A percentile compares a stretch with the other conserved stretches of the same genome.
phyloP scores from a whole-genome alignment of 441 rosid genomes.

The Rhodomyrtus psidioides region DNA sequence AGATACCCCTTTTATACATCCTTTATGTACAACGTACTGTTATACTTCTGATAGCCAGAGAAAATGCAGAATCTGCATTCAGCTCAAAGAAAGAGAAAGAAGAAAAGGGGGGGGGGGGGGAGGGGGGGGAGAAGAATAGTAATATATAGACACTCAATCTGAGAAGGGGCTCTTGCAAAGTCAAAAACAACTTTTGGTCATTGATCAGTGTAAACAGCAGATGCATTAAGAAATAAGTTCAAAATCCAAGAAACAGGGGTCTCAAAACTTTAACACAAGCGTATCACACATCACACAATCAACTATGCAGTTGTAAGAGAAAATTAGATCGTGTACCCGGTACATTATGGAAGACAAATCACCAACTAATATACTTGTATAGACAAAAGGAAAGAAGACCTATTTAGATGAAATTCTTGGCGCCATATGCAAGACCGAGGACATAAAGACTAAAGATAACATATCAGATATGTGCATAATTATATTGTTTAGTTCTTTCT shows the following conservation, averaged over 20 bases:
- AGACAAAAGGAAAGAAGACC: neutral
- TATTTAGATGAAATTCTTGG: neutral
- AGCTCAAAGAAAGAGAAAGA: neutral
- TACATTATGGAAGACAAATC: neutral
- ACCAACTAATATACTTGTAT: neutral
- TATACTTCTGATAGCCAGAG: neutral
- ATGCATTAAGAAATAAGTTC: neutral
- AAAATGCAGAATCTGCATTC: neutral
- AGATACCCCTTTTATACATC: neutral
- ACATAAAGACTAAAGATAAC: neutral
- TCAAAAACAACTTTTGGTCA: neutral
- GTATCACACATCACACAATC: neutral
- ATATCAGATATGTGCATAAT: neutral
- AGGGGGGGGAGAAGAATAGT: neutral
- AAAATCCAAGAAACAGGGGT: neutral
- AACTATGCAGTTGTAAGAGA: neutral
- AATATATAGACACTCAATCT: neutral
- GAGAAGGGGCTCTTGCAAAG: neutral
- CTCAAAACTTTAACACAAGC: neutral
- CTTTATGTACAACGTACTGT: neutral
- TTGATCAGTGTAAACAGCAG: neutral
- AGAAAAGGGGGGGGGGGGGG: too few species aligned
- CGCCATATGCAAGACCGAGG: neutral
- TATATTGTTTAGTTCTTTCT: neutral
- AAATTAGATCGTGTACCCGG: neutral